Evolutionary conservation across 345 rosid genomes (phyloP), one percentile per base, ranked within the genome.

Genomic region (Limnanthes douglasii): DNA sequence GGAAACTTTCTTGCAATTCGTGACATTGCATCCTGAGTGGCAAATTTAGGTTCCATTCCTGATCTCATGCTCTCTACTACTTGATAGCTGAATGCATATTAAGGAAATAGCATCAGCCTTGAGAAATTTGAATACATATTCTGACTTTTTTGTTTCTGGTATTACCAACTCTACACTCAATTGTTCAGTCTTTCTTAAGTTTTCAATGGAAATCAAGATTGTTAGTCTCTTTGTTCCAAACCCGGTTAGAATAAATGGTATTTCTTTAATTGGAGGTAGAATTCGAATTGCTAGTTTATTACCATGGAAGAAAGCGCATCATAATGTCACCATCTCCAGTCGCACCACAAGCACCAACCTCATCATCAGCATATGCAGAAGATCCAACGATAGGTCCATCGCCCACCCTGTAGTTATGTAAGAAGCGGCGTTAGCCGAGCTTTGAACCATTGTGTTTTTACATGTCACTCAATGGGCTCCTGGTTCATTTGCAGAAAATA

Each of bases 241-340:
- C n/a, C n/a, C n/a, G n/a, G n/a, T n/a, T n/a, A n/a, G n/a, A n/a
- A n/a, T n/a, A n/a, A n/a, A n/a, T n/a, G n/a, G n/a, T 15, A n/a
- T 10, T 41, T 13, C 10, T 21, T 11, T 23, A 28, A 25, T 18
- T 31, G 15, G 21, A 31, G 21, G 14, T 20, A 19, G 13, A 39
- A 27, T 21, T 17, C 2, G 23, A 8, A 8, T 16, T 21, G 6
- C 16, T 37, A 42, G 25, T 29, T 29, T 27, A 45, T 33, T 75
- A 83, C 97, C 97, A 83, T 19, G 97, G 95, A 51, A 88, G 78
- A 60, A 88, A 88, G 48, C 86, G 93, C 97, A 88, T 83, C 95
- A 88, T 88, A 56, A 75, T 66, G 64, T 83, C 97, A 1, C 97
- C 95, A 37, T 88, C 95, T 31, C 95, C 97, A 18, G 93, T 83